Conservation (phyloP, 2,329 filamentous ascomycete species). For the Fusarium sulawesiense region DNA sequence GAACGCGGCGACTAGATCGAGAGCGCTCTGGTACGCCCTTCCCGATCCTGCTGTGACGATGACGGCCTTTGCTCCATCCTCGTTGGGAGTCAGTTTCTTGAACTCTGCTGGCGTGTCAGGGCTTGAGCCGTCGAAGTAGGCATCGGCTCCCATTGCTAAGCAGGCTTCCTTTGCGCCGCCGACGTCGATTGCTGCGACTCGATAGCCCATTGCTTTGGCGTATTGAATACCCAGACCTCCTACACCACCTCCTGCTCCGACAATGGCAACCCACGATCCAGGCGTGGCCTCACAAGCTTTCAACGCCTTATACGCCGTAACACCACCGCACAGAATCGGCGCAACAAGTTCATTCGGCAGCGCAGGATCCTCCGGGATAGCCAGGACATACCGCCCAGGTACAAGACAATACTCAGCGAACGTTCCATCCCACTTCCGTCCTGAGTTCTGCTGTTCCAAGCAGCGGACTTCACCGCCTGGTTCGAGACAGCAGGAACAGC, state of each 20-base stretch:
- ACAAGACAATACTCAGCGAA: conserved; percentile 55
- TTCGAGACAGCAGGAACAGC: conserved; percentile 51
- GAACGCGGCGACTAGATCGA: conserved; percentile 47
- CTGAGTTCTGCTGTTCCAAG: conserved; percentile 49
- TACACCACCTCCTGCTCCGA: conserved; percentile 55
- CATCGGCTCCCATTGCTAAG: conserved; percentile 50
- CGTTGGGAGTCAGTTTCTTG: not conserved
- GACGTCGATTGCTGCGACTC: conserved; percentile 54
- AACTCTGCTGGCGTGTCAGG: not conserved
- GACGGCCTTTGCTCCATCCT: conserved; percentile 39
- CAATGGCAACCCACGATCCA: conserved; percentile 53
- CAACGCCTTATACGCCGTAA: conserved; percentile 57
- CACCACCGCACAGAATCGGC: conserved; percentile 57
- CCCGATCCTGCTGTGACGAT: conserved; percentile 49
- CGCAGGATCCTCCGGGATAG: conserved; percentile 40
- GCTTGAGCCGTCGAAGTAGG: conserved; percentile 50
- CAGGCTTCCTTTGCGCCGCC: conserved; percentile 49
- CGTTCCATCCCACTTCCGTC: conserved; percentile 51
- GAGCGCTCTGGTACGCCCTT: conserved; percentile 50
- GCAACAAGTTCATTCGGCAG: conserved; percentile 52
- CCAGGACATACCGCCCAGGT: conserved; percentile 50
- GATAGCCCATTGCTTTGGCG: conserved; percentile 57
- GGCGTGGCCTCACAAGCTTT: conserved; percentile 48
- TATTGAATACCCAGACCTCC: conserved; percentile 54
- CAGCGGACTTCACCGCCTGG: conserved; percentile 53